Evolutionary conservation across 139 green algal species (phyloP), one percentile per base, ranked within the genome.

Genomic region (Micractinium conductrix): DNA sequence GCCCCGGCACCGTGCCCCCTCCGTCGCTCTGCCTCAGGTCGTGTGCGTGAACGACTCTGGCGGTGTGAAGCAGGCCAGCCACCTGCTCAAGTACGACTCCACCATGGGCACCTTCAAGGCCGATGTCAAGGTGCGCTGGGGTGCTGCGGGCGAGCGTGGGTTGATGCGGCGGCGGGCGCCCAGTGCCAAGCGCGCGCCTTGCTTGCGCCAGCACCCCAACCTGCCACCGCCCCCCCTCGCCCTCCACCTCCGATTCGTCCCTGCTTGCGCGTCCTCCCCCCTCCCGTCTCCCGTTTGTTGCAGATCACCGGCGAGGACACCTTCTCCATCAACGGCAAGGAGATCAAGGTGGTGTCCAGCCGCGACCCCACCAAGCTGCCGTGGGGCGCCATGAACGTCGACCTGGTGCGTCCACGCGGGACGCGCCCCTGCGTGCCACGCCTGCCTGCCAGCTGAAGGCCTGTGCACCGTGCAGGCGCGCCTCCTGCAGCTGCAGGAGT

Each of bases 51-150:
- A 99, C 93, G 96, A 99, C 95, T 96, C 90, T 79, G 97, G 97
- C 81, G 97, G 94, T 87, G 95, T 98, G 37, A 98, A 98, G 93
- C 96, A 98, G 95, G 97, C 97, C 68, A 93, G 89, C 81, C 97
- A 99, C 95, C 93, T 99, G 92, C 93, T 99, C 74, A 99, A 99
- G 95, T 99, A 99, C 89, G 97, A 99, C 92, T 98, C 96, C 84
- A 99, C 96, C 76, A 94, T 99, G 78, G 97, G 97, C 78, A 98
- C 93, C 30, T 99, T 99, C 92, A 75, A 91, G 60, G 95, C 95
- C 58, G 96, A 99, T 40, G 95, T 99, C 43, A 96, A 99, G 94
- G 79, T 86, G 79, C 21, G 78, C 28, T 16, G 9, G 28, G 12
- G 7, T 63, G 28, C 71, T 26, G 43, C 30, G 0, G n/a, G n/a